Base-by-base conservation (phyloP, 805 yeast genomes). In the Saturnispora galanensis region DNA sequence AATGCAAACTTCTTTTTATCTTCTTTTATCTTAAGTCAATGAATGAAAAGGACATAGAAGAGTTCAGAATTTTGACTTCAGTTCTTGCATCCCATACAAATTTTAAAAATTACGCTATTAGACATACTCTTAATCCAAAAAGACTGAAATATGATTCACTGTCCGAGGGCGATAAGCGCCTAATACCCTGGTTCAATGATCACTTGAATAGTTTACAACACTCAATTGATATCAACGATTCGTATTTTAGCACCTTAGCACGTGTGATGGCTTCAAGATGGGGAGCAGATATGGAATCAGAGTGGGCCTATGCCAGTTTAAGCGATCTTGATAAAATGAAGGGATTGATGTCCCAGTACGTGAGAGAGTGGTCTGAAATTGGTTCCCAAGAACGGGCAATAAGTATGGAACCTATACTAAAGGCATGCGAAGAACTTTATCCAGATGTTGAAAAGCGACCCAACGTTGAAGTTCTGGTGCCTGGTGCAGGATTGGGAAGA, bases 401-500 rank as follows among this genome's bases (percentile, higher is more conserved):
- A 3, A 60, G 71, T 2, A 71, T 67, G 53, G 65, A 63, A 0
- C 56, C 60, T 18, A 63, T 78, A 4, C 49, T 74, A 5, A 43
- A 55, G 43, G 66, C 55, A 31, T 50, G 70, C 40, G 68, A 60
- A 44, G 39, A 10, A 2, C 39, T 59, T 9, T 74, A 54, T 49
- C 77, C 78, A 0, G 62, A 60, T 17, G 52, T 66, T 2, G 49
- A 47, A 1, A 41, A 46, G 0, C 56, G 82, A 28, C 69, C 60
- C 15, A 41, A 66, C 11, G 48, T 70, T 10, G 66, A 71, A 33
- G 64, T 79, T 0, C 58, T 80, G 12, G 73, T 76, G 3, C 84
- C 85, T 0, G 86, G 86, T 1, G 73, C 80, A 44, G 85, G 85
- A 0, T 61, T 79, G 31, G 85, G 83, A 0, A 57, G 85, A 41